Conservation (phyloP, 352 stramenopile genomes). For the Globisporangium camurandrum region DNA sequence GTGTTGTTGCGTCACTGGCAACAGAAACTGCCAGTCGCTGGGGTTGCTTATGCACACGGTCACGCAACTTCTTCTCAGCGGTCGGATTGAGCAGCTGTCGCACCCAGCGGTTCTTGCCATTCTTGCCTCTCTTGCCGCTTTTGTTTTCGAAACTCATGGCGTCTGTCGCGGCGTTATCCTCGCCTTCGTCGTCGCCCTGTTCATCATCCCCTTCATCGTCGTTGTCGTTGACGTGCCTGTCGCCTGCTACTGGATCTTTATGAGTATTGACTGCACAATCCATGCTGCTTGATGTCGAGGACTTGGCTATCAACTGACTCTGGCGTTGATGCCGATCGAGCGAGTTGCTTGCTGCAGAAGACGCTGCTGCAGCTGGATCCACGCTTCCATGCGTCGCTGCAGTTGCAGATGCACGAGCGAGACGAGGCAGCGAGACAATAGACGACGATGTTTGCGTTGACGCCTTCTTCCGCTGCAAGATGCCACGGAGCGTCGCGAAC, state of each 20-base stretch:
- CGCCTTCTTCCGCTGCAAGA: conserved; percentile 4
- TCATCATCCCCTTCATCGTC: not conserved
- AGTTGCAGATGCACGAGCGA: not conserved
- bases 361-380: not conserved
- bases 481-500: conserved; percentile 4
- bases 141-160: not conserved
- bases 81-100: conserved; percentile 6
- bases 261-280: not conserved
- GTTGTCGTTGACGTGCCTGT: not conserved
- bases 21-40: not conserved
- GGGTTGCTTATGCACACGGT: conserved; percentile 2
- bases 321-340: not conserved
- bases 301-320: not conserved
- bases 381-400: not conserved
- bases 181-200: not conserved
- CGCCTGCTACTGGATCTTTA: not conserved
- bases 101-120: conserved; percentile 7
- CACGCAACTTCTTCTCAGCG: conserved; percentile 6
- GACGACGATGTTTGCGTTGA: not conserved
- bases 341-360: not conserved
- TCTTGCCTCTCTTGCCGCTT: not conserved
- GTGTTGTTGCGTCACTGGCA: not conserved
- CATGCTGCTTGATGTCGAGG: not conserved
- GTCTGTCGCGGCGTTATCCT: not conserved
- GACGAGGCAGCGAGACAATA: not conserved